Evolutionary conservation across 1,139 yeast species (phyloP).

Genomic region (Taphrina wiesneri): DNA sequence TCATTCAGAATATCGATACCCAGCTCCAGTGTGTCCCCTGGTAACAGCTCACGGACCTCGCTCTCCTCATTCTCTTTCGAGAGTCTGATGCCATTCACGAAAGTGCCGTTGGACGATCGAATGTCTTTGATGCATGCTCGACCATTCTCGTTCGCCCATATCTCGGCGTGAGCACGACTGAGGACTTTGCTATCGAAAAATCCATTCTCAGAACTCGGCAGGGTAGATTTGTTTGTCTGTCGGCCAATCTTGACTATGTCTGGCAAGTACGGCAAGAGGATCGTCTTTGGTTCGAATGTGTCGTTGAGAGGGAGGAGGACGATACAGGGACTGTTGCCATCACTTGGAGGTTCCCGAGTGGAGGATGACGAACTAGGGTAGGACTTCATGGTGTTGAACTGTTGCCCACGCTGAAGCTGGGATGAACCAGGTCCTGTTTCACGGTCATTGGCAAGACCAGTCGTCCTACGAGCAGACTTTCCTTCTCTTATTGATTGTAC

Average conservation of each 20-base stretch:
- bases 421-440: background rate
- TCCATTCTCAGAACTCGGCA: constrained; percentile 81
- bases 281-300: constrained; percentile 75
- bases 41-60: constrained; percentile 61
- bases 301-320: constrained; percentile 64
- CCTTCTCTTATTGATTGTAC: constrained; percentile 6
- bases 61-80: constrained; percentile 57
- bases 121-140: constrained; percentile 77
- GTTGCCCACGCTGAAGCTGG: constrained; percentile 10
- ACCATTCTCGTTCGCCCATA: constrained; percentile 73
- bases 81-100: constrained; percentile 72
- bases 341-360: background rate
- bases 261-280: constrained; percentile 78
- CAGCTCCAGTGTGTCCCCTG: constrained; percentile 78
- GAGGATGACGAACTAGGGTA: background rate
- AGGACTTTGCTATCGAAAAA: constrained; percentile 91
- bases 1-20: constrained; percentile 71
- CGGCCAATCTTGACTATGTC: constrained; percentile 85
- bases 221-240: constrained; percentile 71
- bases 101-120: constrained; percentile 93
- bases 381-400: constrained; percentile 3
- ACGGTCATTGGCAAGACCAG: background rate
- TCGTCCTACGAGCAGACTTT: background rate
- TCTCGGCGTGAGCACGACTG: constrained; percentile 89
- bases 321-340: constrained; percentile 13